These are phyloP conservation scores for Cladophialophora exuberans DNA, from an alignment of 2,329 filamentous ascomycete species.

Conservation along the genomic window DNA sequence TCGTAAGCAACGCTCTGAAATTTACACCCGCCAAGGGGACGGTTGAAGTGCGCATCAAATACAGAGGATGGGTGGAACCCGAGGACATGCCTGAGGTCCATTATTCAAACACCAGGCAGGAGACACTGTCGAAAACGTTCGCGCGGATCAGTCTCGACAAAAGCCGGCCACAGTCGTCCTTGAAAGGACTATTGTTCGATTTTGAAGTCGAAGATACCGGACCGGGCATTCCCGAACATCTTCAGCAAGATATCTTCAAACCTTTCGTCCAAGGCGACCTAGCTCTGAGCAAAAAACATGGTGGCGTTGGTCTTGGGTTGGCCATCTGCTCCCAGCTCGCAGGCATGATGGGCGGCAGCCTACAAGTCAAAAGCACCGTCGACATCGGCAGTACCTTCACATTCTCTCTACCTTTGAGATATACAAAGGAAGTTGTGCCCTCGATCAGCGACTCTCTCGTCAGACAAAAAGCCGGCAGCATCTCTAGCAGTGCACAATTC, in stretches of 20 bases:
- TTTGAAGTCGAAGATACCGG: slow-evolving; percentile 88
- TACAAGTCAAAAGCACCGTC: slow-evolving; percentile 70
- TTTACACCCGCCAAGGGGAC: slow-evolving; percentile 78
- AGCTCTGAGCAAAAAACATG: slow-evolving; percentile 83
- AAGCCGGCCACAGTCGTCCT: slow-evolving; percentile 58
- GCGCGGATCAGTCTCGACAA: slow-evolving; percentile 31
- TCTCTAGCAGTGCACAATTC: slow-evolving; percentile 18
- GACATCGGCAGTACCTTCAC: slow-evolving; percentile 79
- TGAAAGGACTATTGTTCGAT: slow-evolving; percentile 71
- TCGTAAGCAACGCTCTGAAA: slow-evolving; percentile 87
- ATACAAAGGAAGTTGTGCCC: slow-evolving; percentile 67
- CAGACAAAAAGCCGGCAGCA: slow-evolving; percentile 11
- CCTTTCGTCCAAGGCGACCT: slow-evolving; percentile 90
- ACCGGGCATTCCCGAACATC: slow-evolving; percentile 75
- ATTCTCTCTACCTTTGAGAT: slow-evolving; percentile 78
- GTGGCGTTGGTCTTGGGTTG: slow-evolving; percentile 81
- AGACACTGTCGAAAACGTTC: slow-evolving; percentile 1
- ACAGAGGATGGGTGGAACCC: slow-evolving; percentile 48
- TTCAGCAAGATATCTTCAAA: slow-evolving; percentile 84
- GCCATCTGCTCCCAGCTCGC: slow-evolving; percentile 87
- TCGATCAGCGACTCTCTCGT: slow-evolving; percentile 24
- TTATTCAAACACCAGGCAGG: slow-evolving; percentile 9
- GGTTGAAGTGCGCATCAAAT: slow-evolving; percentile 75
- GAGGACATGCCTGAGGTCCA: slow-evolving; percentile 55
- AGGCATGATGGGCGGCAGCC: slow-evolving; percentile 79